Conservation (phyloP, 345 rosid genomes). For the Carallia brachiata region DNA sequence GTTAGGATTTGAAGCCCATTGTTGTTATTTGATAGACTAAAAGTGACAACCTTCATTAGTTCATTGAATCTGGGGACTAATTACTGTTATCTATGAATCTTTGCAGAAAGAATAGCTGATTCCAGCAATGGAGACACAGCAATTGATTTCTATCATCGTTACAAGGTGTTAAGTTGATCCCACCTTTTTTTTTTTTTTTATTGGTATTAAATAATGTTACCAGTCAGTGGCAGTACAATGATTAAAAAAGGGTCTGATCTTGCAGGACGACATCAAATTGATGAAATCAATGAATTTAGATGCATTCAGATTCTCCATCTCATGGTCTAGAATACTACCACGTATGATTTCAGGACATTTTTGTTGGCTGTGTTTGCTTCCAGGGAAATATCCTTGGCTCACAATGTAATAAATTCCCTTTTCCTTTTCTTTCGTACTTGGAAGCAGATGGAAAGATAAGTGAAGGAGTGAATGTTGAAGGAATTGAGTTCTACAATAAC, state of each 20-base stretch:
- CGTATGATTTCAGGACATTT: not conserved
- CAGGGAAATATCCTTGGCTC: too few species aligned
- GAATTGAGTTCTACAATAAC: slow-evolving; percentile 12
- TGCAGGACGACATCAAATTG: slow-evolving; percentile 2
- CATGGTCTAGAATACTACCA: slow-evolving; percentile 12
- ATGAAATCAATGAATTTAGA: slow-evolving; percentile 8
- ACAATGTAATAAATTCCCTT: too few species aligned
- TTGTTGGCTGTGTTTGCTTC: too few species aligned
- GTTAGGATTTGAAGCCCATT: too few species aligned
- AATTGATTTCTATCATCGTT: slow-evolving; percentile 44
- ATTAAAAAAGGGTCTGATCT: not conserved
- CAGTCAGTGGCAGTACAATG: not conserved
- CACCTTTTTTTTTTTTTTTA: too few species aligned
- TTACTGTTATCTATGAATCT: not conserved
- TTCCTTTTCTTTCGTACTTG: not conserved
- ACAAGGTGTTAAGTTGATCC: slow-evolving; percentile 30
- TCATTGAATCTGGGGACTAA: not conserved
- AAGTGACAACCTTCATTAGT: not conserved
- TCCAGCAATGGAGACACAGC: slow-evolving; percentile 42
- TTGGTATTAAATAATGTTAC: too few species aligned
- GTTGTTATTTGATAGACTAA: too few species aligned
- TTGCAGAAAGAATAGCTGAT: slow-evolving; percentile 41
- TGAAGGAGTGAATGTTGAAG: slow-evolving; percentile 5
- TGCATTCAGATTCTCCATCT: slow-evolving; percentile 17
- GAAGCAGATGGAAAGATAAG: not conserved